Conservation (phyloP, 352 stramenopile genomes). For the Pythium scleroteichum region DNA sequence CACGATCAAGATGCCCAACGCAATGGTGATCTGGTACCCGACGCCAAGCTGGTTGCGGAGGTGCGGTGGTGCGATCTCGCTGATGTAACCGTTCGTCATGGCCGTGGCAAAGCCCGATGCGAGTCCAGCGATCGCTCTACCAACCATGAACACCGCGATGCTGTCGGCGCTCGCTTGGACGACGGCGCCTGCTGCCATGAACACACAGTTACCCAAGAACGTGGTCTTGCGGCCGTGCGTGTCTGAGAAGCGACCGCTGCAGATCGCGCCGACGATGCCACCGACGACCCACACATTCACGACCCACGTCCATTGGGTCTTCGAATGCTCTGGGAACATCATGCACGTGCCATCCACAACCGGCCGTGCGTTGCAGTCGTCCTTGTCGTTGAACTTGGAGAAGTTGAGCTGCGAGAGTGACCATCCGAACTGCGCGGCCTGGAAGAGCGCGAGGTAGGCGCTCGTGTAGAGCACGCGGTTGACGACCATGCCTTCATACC, state of each 20-base stretch:
- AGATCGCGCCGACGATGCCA: constrained; percentile 48
- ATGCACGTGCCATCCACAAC: constrained; percentile 34
- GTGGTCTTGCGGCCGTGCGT: constrained; percentile 44
- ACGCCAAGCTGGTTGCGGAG: constrained; percentile 37
- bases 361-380: constrained; percentile 40
- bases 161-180: constrained; percentile 37
- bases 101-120: constrained; percentile 44
- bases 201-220: constrained; percentile 28
- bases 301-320: constrained; percentile 51
- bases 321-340: constrained; percentile 51
- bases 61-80: constrained; percentile 32
- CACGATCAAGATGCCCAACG: constrained; percentile 46
- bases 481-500: constrained; percentile 1
- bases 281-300: constrained; percentile 61
- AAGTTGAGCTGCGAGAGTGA: constrained; percentile 69
- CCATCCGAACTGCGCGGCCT: constrained; percentile 59
- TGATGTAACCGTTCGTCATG: constrained; percentile 31
- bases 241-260: constrained; percentile 38
- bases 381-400: constrained; percentile 50
- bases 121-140: constrained; percentile 50
- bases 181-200: constrained; percentile 42
- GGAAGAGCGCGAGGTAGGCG: constrained; percentile 45
- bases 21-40: constrained; percentile 50
- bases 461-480: constrained; percentile 31
- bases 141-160: constrained; percentile 39